Evolutionary conservation across 257 asterid genomes (phyloP), one percentile per base, ranked within the genome.

Genomic region (Ballota nigra): DNA sequence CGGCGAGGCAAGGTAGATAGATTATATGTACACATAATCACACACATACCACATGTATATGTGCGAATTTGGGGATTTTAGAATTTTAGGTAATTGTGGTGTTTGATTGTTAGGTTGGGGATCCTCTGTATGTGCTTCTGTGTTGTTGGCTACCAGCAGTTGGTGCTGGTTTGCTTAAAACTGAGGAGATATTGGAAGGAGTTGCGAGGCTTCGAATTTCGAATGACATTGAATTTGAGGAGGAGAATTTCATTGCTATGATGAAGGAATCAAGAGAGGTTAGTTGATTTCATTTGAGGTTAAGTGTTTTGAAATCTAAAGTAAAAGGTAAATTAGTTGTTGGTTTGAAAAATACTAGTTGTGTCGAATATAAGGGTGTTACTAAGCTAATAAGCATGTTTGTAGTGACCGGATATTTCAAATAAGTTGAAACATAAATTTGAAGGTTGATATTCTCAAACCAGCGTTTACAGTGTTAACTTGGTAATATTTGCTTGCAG

Each of bases 61-160:
- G 52, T 45, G 53, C 8, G 5, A 5, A 45, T 4, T 45, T 13
- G 2, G 53, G 49, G 15, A 11, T 12, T 41, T 41, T 40, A 41
- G 49, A 41, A n/a, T n/a, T n/a, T n/a, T n/a, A n/a, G n/a, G n/a
- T 43, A 43, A 43, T 43, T 41, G 49, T 41, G 49, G 12, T 41
- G 9, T 31, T 56, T 71, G 70, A 62, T 9, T 67, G 61, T 26
- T 75, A 94, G 98, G 69, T 77, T 51, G 99, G 99, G 62, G 98
- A 95, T 22, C 94, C 99, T 55, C 79, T 92, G 77, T 84, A 87
- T 69, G 98, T 95, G 75, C 80, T 92, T 76, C 68, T 89, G 12
- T 92, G 97, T 58, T 92, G 97, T 51, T 95, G 99, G 99, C 75
- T 95, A 49, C 96, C 97, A 60, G 98, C 98, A 3, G 89, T 92